Base-by-base conservation (phyloP, 75 land plant genomes). In the Selaginella moellendorffii region DNA sequence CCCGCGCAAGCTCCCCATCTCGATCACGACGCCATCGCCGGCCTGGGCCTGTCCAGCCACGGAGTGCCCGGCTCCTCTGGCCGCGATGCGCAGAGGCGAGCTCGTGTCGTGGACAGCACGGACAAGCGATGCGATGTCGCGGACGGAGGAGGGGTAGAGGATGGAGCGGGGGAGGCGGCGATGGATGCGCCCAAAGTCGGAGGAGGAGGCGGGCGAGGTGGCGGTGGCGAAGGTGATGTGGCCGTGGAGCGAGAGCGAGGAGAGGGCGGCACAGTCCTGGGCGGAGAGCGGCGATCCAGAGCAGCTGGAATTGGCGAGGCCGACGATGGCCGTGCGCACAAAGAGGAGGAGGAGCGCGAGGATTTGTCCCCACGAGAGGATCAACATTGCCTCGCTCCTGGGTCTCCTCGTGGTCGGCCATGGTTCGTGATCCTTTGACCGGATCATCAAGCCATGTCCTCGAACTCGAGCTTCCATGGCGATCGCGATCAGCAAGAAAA, bases 1-100 rank as follows among this genome's bases (percentile, higher is more conserved):
- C 17, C 65, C 65, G 1, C 65, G 19, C 54, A 64, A n/a, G 52
- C 52, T 31, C 1, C 24, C n/a, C 65, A 64, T 64, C 24, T 64
- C 65, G 5, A 64, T 28, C 9, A 64, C 65, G 17, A 64, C 24
- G 1, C 65, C 65, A 29, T 64, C 52, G n/a, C 23, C 1, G 17
- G 65, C 65, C 46, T 64, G 65, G 19, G 65, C 65, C 53, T 64
- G 65, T 1, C 65, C 65, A 31, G 12, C 1, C 9, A 64, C 22
- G 52, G 65, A 64, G 52, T 64, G 65, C 1, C 65, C 65, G 52
- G 25, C 24, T 1, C 65, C 65, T 19, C 52, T n/a, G 2, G 65
- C 65, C 2, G 65, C 65, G 28, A 64, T 18, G 1, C 52, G 28
- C 1, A 64, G 65, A n/a, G 1, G 1, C 22, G 65, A 30, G 5